Percentiles rank a stretch among this genome's conserved stretches.
Evolutionary conservation across 257 asterid species (phyloP).

Genomic region (Mentha longifolia): DNA sequence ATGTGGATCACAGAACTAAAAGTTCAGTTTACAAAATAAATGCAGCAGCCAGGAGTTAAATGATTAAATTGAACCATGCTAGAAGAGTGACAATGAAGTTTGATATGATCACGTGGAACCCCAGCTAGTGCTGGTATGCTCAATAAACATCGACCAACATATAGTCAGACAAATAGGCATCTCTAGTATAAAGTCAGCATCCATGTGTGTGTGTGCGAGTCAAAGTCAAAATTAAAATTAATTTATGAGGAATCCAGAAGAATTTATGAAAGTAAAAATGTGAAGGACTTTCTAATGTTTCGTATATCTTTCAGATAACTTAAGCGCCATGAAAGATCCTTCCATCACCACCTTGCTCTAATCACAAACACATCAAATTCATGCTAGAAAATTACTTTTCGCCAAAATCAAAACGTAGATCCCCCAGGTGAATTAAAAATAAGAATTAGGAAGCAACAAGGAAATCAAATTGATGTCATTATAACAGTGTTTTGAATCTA

Average conservation of each 20-base stretch:
- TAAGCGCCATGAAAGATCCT: too few relatives aligned
- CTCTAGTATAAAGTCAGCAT: neutral
- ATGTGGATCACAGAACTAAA: neutral
- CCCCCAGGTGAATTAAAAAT: neutral
- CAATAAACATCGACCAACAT: neutral
- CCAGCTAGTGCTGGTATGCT: neutral
- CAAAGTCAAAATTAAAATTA: neutral
- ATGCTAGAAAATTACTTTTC: neutral
- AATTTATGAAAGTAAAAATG: too few relatives aligned
- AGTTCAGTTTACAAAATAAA: neutral
- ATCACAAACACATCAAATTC: neutral
- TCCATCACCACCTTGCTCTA: neutral
- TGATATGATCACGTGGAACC: neutral
- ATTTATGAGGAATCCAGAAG: neutral
- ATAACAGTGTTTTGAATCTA: neutral
- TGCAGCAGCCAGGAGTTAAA: neutral
- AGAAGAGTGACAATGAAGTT: neutral
- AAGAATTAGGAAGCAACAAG: neutral
- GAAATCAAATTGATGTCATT: too few relatives aligned
- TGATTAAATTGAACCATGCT: neutral
- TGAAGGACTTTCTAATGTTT: too few relatives aligned
- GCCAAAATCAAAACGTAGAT: neutral
- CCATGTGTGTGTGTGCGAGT: too few relatives aligned
- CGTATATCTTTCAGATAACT: too few relatives aligned
- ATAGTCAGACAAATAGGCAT: neutral